phyloP scores from a whole-genome alignment of 306 rosid genomes.

The Cyamopsis tetragonoloba region DNA sequence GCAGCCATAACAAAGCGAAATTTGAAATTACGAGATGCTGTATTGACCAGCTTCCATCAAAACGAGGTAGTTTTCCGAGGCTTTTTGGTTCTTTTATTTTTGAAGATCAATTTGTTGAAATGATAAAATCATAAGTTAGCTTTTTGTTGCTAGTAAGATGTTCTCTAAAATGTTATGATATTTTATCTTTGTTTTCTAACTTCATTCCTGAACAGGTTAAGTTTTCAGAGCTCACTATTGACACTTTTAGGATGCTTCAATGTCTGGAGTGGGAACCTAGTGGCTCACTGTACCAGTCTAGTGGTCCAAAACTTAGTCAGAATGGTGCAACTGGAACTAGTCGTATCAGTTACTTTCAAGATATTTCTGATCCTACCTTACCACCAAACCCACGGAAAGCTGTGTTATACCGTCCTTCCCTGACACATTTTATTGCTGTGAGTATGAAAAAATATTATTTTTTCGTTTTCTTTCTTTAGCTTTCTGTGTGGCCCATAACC shows the following conservation, averaged over 20 bases:
- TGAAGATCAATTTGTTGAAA: neutral
- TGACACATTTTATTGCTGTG: constrained; percentile 88
- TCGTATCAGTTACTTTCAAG: constrained; percentile 68
- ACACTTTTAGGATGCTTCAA: constrained; percentile 97
- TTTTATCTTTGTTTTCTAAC: constrained; percentile 12
- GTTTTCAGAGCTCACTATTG: constrained; percentile 85
- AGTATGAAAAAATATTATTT: constrained; percentile 35
- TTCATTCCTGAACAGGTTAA: constrained; percentile 58
- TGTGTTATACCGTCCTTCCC: constrained; percentile 74
- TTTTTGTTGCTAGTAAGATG: neutral
- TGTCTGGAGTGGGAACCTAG: constrained; percentile 97
- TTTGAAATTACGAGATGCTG: constrained; percentile 73
- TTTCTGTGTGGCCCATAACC: constrained; percentile 1
- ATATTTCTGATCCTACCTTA: constrained; percentile 85
- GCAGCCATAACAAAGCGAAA: constrained; percentile 46
- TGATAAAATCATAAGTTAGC: neutral
- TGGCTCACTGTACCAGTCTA: constrained; percentile 78
- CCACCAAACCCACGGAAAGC: constrained; percentile 91
- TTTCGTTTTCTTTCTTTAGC: constrained; percentile 7
- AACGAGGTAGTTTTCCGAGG: constrained; percentile 59
- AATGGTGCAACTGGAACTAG: constrained; percentile 58
- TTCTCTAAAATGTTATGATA: constrained; percentile 11
- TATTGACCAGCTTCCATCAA: constrained; percentile 80
- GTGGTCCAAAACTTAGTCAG: constrained; percentile 51
- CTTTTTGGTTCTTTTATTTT: constrained; percentile 9